A percentile compares a stretch with the other conserved stretches of the same genome.
Evolutionary conservation across 108 stramenopile genomes (phyloP).

Genomic region (Epithemia pelagica): DNA sequence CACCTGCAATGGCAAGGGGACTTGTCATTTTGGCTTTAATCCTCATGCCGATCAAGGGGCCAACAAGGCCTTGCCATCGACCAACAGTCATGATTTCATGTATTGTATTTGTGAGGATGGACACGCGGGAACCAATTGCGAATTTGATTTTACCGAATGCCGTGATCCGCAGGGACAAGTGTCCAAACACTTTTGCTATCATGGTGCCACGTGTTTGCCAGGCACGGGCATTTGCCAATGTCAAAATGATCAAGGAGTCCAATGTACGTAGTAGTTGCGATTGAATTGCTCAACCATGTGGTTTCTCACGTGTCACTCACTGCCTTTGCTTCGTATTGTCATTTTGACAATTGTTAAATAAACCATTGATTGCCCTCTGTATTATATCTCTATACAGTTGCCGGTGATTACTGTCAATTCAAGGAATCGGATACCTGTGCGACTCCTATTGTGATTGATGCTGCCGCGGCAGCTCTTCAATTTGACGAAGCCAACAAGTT

Average conservation of each 20-base stretch:
- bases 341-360: too few species aligned
- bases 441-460: not conserved
- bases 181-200: not conserved
- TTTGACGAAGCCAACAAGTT: not conserved
- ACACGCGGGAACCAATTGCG: not conserved
- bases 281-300: too few species aligned
- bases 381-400: not conserved
- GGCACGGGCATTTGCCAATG: not conserved
- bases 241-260: not conserved
- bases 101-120: not conserved
- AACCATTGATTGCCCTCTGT: not conserved
- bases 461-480: too few species aligned
- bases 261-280: too few species aligned
- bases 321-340: not conserved
- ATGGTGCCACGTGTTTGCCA: not conserved
- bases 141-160: not conserved
- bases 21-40: not conserved
- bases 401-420: not conserved
- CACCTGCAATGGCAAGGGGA: not conserved
- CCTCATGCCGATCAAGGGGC: not conserved
- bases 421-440: not conserved
- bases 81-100: not conserved
- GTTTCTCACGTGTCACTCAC: not conserved
- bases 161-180: too few species aligned
- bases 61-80: not conserved